Conservation (phyloP, 495 filamentous ascomycete genomes). For the Aspergillus sclerotiicarbonarius region DNA sequence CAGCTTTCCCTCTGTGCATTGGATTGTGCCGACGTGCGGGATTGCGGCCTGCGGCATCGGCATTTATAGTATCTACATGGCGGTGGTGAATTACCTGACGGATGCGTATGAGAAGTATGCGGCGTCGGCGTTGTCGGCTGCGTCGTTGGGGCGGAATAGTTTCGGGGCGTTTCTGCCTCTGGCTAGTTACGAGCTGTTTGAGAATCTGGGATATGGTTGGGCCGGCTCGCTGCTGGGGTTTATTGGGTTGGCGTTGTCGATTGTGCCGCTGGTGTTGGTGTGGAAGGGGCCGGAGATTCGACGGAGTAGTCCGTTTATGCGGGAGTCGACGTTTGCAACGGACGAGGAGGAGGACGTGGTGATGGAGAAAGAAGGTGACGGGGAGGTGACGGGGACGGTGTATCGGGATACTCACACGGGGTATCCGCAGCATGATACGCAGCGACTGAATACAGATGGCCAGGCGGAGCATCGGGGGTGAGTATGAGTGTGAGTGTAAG, state of each 20-base stretch:
- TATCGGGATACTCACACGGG: neutral
- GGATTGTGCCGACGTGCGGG: constrained; percentile 42
- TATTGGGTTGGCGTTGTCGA: constrained; percentile 33
- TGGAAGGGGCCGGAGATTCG: constrained; percentile 36
- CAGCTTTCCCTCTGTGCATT: constrained; percentile 30
- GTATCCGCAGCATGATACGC: neutral
- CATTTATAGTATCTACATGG: constrained; percentile 48
- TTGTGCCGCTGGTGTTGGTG: constrained; percentile 39
- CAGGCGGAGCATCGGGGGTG: neutral
- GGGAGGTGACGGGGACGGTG: neutral
- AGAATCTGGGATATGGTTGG: constrained; percentile 42
- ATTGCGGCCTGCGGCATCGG: constrained; percentile 36
- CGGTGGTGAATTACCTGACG: constrained; percentile 46
- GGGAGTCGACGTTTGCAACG: constrained; percentile 29
- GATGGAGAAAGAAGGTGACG: constrained; percentile 10
- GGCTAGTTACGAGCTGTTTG: constrained; percentile 38
- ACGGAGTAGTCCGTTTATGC: constrained; percentile 36
- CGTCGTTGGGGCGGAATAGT: constrained; percentile 33
- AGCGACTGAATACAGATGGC: neutral
- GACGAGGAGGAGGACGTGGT: constrained; percentile 20
- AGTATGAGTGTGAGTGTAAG: too few relatives aligned
- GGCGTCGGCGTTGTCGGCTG: constrained; percentile 36
- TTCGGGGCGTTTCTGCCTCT: constrained; percentile 39
- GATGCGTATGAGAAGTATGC: constrained; percentile 46
- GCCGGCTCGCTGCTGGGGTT: constrained; percentile 44